These are phyloP conservation scores for Primulina huaijiensis DNA, from an alignment of 257 asterid genomes.

Conservation along the genomic window DNA sequence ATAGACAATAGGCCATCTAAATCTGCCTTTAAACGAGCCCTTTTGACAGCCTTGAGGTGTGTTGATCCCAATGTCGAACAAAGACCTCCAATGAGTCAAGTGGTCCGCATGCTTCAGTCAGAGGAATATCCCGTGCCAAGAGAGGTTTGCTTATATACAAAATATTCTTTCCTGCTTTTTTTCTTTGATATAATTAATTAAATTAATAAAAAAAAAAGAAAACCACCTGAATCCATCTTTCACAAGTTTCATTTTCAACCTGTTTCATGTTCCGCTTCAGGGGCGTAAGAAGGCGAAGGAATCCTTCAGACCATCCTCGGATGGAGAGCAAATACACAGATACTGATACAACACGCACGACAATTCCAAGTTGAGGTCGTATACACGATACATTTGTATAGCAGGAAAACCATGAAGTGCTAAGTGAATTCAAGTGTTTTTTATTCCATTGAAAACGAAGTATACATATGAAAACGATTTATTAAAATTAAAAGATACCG, in stretches of 20 bases:
- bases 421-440: slow-evolving; percentile 5
- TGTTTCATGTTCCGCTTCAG: slow-evolving; percentile 26
- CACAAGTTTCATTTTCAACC: background rate
- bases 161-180: background rate
- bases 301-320: slow-evolving; percentile 26
- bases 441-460: background rate
- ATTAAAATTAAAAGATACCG: background rate
- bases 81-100: slow-evolving; percentile 86
- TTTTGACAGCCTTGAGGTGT: slow-evolving; percentile 69
- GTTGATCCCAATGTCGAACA: slow-evolving; percentile 74
- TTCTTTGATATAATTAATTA: background rate
- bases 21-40: slow-evolving; percentile 64
- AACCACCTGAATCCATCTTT: background rate
- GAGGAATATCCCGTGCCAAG: slow-evolving; percentile 72
- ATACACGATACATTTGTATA: slow-evolving; percentile 16
- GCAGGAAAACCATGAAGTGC: background rate
- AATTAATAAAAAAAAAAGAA: background rate
- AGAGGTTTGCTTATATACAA: slow-evolving; percentile 39
- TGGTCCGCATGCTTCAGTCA: slow-evolving; percentile 82
- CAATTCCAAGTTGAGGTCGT: slow-evolving; percentile 32
- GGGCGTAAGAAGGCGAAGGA: slow-evolving; percentile 47
- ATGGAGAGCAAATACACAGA: slow-evolving; percentile 27
- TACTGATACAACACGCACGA: slow-evolving; percentile 6
- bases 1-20: slow-evolving; percentile 62
- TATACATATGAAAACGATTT: background rate